These are phyloP conservation scores for Solanum etuberosum DNA, from an alignment of 257 asterid species.

Conservation along the genomic window DNA sequence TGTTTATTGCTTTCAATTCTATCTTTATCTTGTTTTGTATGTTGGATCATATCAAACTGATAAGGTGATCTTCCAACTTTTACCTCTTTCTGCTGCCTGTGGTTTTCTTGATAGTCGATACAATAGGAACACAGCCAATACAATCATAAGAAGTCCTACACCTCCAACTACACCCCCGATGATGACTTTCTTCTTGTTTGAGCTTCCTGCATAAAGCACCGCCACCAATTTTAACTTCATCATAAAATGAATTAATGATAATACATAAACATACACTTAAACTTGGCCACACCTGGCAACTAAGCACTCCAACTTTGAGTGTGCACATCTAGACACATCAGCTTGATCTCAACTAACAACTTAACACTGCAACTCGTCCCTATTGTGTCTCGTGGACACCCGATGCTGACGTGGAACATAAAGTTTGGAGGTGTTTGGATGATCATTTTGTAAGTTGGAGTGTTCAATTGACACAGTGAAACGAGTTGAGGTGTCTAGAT, in stretches of 20 bases:
- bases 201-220: conserved; percentile 33
- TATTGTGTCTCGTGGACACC: background rate
- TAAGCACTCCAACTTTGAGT: background rate
- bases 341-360: background rate
- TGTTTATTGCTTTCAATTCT: background rate
- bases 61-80: background rate
- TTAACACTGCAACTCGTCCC: background rate
- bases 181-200: conserved; percentile 41
- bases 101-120: conserved; percentile 34
- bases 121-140: conserved; percentile 33
- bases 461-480: background rate
- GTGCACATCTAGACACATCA: background rate
- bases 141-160: conserved; percentile 35
- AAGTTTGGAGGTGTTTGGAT: background rate
- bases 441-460: background rate
- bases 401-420: background rate
- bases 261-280: background rate
- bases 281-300: background rate
- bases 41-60: background rate
- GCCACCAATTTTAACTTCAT: background rate
- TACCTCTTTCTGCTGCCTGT: conserved; percentile 31
- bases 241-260: background rate
- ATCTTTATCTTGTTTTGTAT: background rate
- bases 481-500: background rate
- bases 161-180: conserved; percentile 74